Evolutionary conservation across 257 asterid species (phyloP), one percentile per base, ranked within the genome.

Genomic region (Ehretia macrophylla): DNA sequence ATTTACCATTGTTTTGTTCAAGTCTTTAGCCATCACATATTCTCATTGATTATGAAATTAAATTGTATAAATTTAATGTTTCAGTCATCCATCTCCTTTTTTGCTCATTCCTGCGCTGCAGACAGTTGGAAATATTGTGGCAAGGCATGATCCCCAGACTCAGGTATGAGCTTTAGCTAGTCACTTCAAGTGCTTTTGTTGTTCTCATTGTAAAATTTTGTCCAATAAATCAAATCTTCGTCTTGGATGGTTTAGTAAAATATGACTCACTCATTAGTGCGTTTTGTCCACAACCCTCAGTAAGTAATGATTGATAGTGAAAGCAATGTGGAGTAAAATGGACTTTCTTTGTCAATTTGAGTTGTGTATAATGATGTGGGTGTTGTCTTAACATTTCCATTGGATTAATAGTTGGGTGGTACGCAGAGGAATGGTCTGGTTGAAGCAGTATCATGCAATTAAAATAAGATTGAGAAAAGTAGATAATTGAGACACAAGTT

Each of bases 1-100:
- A 56, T 70, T 65, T n/a, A 32, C 53, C 35, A 32, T 22, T 1
- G 8, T 52, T 65, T 18, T 35, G 45, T 13, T 27, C 47, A 21
- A 38, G 17, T 58, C 40, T 63, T 19, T 35, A 32, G 20, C 9
- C 10, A 16, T 44, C 19, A 38, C 22, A 55, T 22, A n/a, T 46
- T 55, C 32, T 18, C 35, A 11, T 22, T 55, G 20, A 19, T 14
- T 11, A 32, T 42, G 40, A 17, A 58, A 21, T 78, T 51, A 56
- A 35, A 20, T 46, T 46, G 38, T 8, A 11, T 8, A 6, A 14
- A 19, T 1, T 68, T 53, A 46, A 54, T 42, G 60, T 49, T 14
- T 14, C 35, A 62, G 66, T 16, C 68, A 63, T 58, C 68, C 68
- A 11, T 63, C 60, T 21, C 60, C 68, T 27, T 52, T 52, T 14